Percentiles rank a stretch among this genome's conserved stretches.
These are phyloP conservation scores for Cladorrhinum sp. DNA, from an alignment of 2,329 filamentous ascomycete genomes.

Conservation along the genomic window DNA sequence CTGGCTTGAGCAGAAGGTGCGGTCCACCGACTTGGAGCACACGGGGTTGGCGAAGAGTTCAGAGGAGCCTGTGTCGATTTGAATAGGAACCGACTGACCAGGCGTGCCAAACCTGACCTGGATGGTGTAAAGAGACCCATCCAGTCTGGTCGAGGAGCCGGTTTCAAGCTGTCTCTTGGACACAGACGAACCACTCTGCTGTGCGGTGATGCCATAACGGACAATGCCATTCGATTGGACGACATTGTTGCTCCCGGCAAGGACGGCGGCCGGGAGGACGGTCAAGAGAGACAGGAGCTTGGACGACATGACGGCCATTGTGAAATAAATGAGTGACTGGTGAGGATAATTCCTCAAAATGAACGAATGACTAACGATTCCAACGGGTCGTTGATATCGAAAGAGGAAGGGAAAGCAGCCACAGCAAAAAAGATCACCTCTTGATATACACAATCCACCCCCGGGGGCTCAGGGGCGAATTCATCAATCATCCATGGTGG, in stretches of 20 bases:
- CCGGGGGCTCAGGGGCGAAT: background rate
- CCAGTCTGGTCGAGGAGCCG: background rate
- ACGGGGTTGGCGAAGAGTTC: slow-evolving; percentile 23
- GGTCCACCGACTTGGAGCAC: slow-evolving; percentile 6
- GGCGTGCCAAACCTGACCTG: slow-evolving; percentile 21
- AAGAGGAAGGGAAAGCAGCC: background rate
- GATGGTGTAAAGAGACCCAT: slow-evolving; percentile 20
- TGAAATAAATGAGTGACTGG: slow-evolving; percentile 7
- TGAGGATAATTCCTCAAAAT: background rate
- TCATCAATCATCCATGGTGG: background rate
- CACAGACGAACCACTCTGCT: slow-evolving; percentile 2
- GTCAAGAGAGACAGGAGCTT: slow-evolving; percentile 12
- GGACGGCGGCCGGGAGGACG: slow-evolving; percentile 15
- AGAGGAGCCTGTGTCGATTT: slow-evolving; percentile 20
- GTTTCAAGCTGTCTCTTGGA: slow-evolving; percentile 18
- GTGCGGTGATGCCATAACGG: slow-evolving; percentile 18
- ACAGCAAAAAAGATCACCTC: background rate
- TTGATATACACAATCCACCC: background rate
- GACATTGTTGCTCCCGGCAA: slow-evolving; percentile 10
- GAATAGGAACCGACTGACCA: slow-evolving; percentile 21
- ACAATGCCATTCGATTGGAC: slow-evolving; percentile 18
- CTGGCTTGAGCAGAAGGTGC: slow-evolving; percentile 12
- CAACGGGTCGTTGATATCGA: background rate
- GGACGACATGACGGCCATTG: slow-evolving; percentile 14
- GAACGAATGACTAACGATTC: slow-evolving; percentile 4